phyloP scores from a whole-genome alignment of 2,329 filamentous ascomycete species.

The Sclerotinia trifoliorum region DNA sequence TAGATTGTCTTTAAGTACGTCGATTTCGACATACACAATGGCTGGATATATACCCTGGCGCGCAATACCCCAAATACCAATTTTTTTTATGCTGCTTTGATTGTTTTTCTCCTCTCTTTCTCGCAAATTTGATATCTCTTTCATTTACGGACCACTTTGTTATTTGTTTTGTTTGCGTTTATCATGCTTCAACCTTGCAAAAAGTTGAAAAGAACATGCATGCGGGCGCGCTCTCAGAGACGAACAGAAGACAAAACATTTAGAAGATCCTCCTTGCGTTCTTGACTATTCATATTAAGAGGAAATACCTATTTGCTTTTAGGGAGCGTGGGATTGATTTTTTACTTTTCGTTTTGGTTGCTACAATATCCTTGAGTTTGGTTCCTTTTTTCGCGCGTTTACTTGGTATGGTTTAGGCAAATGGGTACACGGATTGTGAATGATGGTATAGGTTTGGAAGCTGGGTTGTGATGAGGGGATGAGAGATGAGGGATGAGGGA shows the following conservation, averaged over 20 bases:
- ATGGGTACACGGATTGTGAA: conserved; percentile 13
- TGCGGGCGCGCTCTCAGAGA: conserved; percentile 24
- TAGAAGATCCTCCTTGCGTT: conserved; percentile 32
- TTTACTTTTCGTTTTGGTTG: conserved; percentile 21
- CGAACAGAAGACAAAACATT: conserved; percentile 31
- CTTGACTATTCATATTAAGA: conserved; percentile 29
- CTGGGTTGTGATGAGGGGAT: conserved; percentile 15
- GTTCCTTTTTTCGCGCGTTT: conserved; percentile 13
- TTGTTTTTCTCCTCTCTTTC: conserved; percentile 27
- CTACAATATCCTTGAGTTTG: conserved; percentile 16
- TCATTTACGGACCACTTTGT: conserved; percentile 15
- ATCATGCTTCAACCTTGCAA: conserved; percentile 23
- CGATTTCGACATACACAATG: conserved; percentile 33
- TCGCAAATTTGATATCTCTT: conserved; percentile 26
- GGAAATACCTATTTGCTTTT: conserved; percentile 40
- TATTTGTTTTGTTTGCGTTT: conserved; percentile 14
- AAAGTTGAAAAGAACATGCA: conserved; percentile 31
- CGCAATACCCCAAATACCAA: conserved; percentile 40
- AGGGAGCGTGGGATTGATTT: conserved; percentile 19
- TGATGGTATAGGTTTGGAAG: conserved; percentile 2
- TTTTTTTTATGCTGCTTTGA: conserved; percentile 36
- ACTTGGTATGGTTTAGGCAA: conserved; percentile 4
- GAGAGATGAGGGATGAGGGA: conserved; percentile 16
- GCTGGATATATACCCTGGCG: conserved; percentile 43
- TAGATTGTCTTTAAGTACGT: conserved; percentile 29